These are phyloP conservation scores for Eucalyptus pumila DNA, from an alignment of 345 rosid genomes.

Conservation along the genomic window DNA sequence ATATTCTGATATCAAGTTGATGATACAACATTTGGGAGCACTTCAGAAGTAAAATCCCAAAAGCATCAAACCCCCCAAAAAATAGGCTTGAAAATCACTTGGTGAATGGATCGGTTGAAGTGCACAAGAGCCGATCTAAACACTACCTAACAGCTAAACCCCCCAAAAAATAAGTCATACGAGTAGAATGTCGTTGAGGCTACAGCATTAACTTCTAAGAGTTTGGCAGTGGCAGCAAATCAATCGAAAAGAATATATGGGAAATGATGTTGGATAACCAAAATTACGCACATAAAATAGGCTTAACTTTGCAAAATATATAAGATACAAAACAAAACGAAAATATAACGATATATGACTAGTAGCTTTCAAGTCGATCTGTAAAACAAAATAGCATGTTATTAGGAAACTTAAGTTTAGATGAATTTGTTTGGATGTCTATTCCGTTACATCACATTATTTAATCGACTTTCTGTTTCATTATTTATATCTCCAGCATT, in stretches of 20 bases:
- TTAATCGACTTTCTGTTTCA: neutral
- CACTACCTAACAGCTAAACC: neutral
- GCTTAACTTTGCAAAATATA: neutral
- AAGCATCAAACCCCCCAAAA: neutral
- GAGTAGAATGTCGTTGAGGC: neutral
- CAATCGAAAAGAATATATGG: neutral
- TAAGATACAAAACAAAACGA: neutral
- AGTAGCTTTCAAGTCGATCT: neutral
- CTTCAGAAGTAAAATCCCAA: neutral
- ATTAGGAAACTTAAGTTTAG: neutral
- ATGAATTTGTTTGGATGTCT: neutral
- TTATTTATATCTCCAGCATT: neutral
- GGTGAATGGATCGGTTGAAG: neutral
- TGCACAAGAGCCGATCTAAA: neutral
- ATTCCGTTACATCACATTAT: neutral
- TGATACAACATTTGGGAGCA: neutral
- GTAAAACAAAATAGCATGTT: neutral
- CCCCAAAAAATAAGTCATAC: neutral
- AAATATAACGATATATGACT: neutral
- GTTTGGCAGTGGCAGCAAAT: neutral
- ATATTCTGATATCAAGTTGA: neutral
- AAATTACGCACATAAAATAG: neutral
- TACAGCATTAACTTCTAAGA: neutral
- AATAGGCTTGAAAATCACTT: neutral
- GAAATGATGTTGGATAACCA: neutral